Conservation (phyloP, 2,329 filamentous ascomycete species). For the Alternaria panax region DNA sequence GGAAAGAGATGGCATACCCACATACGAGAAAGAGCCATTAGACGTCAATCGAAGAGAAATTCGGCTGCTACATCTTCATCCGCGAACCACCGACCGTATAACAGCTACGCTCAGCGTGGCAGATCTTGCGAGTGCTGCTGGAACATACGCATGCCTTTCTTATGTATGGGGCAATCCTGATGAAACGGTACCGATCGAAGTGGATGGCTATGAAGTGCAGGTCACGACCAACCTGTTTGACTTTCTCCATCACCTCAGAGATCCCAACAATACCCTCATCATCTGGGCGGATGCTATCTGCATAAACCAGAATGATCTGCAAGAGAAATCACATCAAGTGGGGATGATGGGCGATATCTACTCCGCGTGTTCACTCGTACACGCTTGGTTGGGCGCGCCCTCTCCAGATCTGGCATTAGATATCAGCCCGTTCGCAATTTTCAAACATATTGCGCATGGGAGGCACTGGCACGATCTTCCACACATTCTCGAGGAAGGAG, state of each 20-base stretch:
- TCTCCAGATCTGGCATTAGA: background rate
- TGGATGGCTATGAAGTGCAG: background rate
- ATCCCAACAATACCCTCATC: background rate
- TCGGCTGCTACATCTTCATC: background rate
- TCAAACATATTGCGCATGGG: background rate
- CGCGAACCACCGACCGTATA: background rate
- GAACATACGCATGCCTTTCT: slow-evolving; percentile 6
- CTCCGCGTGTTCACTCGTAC: background rate
- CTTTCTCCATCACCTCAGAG: background rate
- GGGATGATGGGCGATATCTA: slow-evolving; percentile 3
- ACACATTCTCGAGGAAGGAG: background rate
- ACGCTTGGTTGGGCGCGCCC: background rate
- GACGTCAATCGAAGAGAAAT: background rate
- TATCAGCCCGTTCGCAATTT: background rate
- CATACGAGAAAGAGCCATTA: background rate
- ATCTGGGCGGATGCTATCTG: slow-evolving; percentile 1
- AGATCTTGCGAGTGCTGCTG: background rate
- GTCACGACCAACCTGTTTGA: slow-evolving; percentile 4
- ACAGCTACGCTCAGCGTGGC: background rate
- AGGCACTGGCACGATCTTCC: background rate
- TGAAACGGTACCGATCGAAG: background rate
- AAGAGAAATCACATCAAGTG: slow-evolving; percentile 5
- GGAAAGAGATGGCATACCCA: background rate
- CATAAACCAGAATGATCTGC: background rate
- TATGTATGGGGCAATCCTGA: slow-evolving; percentile 8